Percentiles rank a stretch among this genome's conserved stretches.
Conservation (phyloP, 495 filamentous ascomycete species). For the Neurospora tetrasperma region DNA sequence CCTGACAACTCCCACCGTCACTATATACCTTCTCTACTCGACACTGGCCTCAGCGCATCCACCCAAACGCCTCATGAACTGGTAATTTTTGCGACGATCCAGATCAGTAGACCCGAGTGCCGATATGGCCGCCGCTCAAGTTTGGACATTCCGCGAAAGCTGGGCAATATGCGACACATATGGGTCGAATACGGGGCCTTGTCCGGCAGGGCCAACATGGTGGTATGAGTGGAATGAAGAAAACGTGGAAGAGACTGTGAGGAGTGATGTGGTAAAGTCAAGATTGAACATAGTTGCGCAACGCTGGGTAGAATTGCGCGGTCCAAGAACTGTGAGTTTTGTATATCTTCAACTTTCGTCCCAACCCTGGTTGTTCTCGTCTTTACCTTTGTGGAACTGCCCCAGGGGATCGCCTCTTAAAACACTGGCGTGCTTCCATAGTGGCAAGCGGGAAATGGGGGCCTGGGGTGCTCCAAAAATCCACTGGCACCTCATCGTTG, state of each 20-base stretch:
- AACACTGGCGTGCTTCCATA: background rate
- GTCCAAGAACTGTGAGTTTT: conserved; percentile 16
- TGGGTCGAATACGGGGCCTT: conserved; percentile 12
- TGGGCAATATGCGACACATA: conserved; percentile 20
- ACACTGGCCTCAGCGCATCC: conserved; percentile 10
- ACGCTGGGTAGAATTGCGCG: conserved; percentile 21
- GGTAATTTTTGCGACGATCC: conserved; percentile 1
- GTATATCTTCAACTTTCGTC: background rate
- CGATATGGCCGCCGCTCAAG: conserved; percentile 36
- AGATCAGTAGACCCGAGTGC: conserved; percentile 14
- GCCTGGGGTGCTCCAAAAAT: background rate
- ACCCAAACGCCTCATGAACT: conserved; percentile 35
- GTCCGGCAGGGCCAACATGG: conserved; percentile 10
- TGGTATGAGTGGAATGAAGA: conserved; percentile 12
- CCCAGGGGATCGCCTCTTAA: background rate
- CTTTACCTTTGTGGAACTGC: background rate
- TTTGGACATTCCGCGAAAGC: conserved; percentile 22
- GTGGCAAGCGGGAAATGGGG: background rate
- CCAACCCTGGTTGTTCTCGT: background rate
- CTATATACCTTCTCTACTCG: background rate
- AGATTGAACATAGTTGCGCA: conserved; percentile 23
- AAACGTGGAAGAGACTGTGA: background rate
- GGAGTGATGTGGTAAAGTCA: conserved; percentile 5
- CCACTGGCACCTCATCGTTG: background rate
- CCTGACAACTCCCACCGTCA: conserved; percentile 1